Conservation (phyloP, 73 alveolate species). For the Stentor coeruleus region DNA sequence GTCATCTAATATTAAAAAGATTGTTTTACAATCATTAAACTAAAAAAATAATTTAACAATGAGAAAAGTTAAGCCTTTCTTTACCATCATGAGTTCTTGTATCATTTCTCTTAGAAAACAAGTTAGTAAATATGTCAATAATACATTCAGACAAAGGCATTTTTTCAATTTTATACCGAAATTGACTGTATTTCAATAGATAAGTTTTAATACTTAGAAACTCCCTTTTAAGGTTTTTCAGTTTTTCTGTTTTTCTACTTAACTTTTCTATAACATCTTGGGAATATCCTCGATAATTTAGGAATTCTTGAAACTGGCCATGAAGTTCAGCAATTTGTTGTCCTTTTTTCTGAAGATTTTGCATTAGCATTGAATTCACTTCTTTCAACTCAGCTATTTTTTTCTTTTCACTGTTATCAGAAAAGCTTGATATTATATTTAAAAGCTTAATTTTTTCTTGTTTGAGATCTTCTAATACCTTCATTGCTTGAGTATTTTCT, state of each 20-base stretch:
- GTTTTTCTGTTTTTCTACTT: neutral
- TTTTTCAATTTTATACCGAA: neutral
- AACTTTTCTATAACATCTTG: neutral
- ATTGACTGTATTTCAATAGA: neutral
- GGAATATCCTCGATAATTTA: neutral
- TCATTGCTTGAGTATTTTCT: neutral
- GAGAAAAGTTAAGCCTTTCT: too few species aligned
- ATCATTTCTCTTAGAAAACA: neutral
- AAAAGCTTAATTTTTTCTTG: neutral
- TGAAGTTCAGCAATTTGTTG: neutral
- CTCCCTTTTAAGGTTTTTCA: neutral
- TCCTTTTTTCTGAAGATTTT: neutral
- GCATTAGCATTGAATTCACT: neutral
- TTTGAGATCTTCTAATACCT: neutral
- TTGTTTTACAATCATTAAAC: too few species aligned
- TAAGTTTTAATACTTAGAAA: neutral
- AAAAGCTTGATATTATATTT: too few species aligned
- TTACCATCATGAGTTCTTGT: too few species aligned
- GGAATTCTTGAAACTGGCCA: neutral
- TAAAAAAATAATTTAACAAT: too few species aligned
- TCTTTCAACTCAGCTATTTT: neutral
- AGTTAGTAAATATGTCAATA: neutral
- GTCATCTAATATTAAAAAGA: too few species aligned
- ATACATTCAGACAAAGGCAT: neutral
- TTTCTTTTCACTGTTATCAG: neutral